Evolutionary conservation across 371 early-diverging fungal genomes (phyloP), one percentile per base, ranked within the genome.

Genomic region (Apophysomyces sp.): DNA sequence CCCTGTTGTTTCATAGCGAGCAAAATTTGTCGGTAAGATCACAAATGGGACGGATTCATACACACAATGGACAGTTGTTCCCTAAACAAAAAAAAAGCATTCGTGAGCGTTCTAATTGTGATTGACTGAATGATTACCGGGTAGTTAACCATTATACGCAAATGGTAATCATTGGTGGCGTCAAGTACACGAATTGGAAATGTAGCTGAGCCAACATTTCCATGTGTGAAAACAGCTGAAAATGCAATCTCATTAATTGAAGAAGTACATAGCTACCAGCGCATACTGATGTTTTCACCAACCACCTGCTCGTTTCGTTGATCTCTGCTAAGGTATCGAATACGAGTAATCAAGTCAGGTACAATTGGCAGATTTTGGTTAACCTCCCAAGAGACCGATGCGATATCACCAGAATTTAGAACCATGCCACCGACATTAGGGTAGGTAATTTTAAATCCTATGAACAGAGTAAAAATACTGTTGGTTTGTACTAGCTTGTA

Each of bases 71-170:
- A 44, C 39, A 3, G 31, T 12, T 12, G 68, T 67, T 9, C 66
- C 71, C 58, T 63, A 26, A 39, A 7, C 12, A 28, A 34, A 53
- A 31, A n/a, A 13, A 36, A 13, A 32, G 21, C 32, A 44, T 56
- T 34, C 11, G 52, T 26, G 1, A 39, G 13, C 16, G 36, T 8
- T 21, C 11, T 54, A 15, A 36, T 18, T 36, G 7, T 24, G 7
- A 21, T 44, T 6, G 1, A n/a, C n/a, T n/a, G n/a, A n/a, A n/a
- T n/a, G n/a, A n/a, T n/a, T 61, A 61, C 61, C 24, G 58, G 57
- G 39, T 74, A 74, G 44, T 74, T 74, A 4, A 71, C 71, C 74
- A 74, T 74, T 54, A 74, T 68, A 39, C 74, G 71, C 29, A 71
- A 66, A 55, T 74, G 72, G 53, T 74, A 71, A n/a, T 63, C 29